Evolutionary conservation across 139 green algal genomes (phyloP).

Genomic region (Eudorina sp.): DNA sequence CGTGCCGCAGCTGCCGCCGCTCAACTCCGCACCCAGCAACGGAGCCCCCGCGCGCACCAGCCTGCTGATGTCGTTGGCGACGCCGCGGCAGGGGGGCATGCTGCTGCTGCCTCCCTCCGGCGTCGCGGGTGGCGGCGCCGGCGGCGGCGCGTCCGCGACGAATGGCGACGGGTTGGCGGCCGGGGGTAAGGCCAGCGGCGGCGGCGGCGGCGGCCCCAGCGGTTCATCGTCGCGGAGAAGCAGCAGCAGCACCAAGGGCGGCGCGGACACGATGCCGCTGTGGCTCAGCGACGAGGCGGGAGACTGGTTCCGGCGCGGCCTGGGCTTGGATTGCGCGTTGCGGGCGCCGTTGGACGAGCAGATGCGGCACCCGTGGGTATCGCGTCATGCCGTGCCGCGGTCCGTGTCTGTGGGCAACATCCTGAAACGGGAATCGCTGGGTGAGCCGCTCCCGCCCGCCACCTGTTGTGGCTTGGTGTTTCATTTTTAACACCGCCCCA

Average conservation of each 20-base stretch:
- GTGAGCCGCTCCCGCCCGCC: no score
- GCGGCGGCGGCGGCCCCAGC: no score
- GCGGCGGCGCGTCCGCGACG: no score
- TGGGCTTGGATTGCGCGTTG: not conserved
- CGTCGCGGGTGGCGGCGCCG: no score
- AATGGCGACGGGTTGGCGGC: no score
- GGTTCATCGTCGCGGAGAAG: no score
- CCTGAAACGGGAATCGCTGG: not conserved
- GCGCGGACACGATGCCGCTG: conserved; percentile 6
- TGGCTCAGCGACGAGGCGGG: conserved; percentile 30
- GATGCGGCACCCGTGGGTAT: conserved; percentile 24
- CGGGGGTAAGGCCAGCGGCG: no score
- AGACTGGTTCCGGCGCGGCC: conserved; percentile 39
- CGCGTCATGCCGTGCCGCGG: not conserved
- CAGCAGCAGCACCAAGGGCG: not conserved
- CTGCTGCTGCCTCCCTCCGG: no score
- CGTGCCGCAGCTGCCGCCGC: conserved; percentile 19
- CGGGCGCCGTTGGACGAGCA: conserved; percentile 26
- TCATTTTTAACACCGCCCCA: no score
- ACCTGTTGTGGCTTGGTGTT: not conserved
- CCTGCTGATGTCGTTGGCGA: no score
- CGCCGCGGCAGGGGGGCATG: no score
- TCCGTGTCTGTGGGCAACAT: not conserved
- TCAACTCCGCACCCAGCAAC: not conserved
- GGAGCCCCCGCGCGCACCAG: not conserved